Conservation (phyloP, 108 stramenopile species). For the Conticribra weissflogii region DNA sequence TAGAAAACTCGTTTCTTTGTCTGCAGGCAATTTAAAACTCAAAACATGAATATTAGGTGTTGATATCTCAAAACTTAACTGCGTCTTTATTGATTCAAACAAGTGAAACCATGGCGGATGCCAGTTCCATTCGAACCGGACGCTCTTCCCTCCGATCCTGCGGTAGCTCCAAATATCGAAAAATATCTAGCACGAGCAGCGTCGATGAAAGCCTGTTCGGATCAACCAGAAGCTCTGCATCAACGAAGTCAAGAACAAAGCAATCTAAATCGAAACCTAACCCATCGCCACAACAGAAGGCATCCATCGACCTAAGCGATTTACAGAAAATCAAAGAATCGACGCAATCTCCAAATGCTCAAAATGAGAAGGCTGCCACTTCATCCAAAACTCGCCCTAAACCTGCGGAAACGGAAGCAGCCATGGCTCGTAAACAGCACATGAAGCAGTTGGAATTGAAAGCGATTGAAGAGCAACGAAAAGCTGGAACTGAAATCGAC, state of each 20-base stretch:
- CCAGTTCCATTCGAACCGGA: slow-evolving; percentile 20
- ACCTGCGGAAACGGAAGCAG: slow-evolving; percentile 11
- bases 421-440: slow-evolving; percentile 57
- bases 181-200: slow-evolving; percentile 33
- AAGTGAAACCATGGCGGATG: slow-evolving; percentile 15
- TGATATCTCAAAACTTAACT: no score
- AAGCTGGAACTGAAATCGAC: slow-evolving; percentile 46
- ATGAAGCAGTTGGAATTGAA: slow-evolving; percentile 71
- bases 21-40: no score
- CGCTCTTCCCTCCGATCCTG: no score
- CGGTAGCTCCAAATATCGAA: slow-evolving; percentile 46
- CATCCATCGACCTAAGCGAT: slow-evolving; percentile 28
- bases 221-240: slow-evolving; percentile 21
- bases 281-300: slow-evolving; percentile 4
- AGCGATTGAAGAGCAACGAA: slow-evolving; percentile 57
- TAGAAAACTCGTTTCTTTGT: background rate
- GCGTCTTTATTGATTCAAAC: background rate
- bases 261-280: slow-evolving; percentile 12
- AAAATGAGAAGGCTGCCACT: slow-evolving; percentile 4
- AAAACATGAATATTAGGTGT: no score
- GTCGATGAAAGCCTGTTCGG: slow-evolving; percentile 57
- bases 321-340: slow-evolving; percentile 44
- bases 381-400: slow-evolving; percentile 1
- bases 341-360: slow-evolving; percentile 9
- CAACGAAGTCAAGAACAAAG: background rate